Evolutionary conservation across 2,329 filamentous ascomycete genomes (phyloP).

Genomic region (Fusarium scirpi): DNA sequence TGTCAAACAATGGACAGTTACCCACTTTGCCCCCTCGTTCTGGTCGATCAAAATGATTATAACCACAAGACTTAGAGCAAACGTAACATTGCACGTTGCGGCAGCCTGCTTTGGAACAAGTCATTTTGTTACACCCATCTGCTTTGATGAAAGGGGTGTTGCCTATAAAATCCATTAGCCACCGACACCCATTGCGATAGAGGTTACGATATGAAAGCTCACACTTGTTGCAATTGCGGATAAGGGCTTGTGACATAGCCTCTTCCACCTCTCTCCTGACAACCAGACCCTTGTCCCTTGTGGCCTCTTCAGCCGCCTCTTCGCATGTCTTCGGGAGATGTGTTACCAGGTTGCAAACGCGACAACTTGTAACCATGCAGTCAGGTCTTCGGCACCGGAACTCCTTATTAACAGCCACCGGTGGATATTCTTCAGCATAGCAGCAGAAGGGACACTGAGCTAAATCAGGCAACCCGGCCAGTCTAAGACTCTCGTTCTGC

Average conservation of each 20-base stretch:
- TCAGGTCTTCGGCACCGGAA: slow-evolving; percentile 77
- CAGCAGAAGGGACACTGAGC: slow-evolving; percentile 85
- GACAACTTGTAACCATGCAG: slow-evolving; percentile 74
- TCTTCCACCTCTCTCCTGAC: slow-evolving; percentile 80
- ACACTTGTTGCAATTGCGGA: slow-evolving; percentile 79
- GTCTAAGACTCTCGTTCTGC: slow-evolving; percentile 75
- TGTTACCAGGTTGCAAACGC: slow-evolving; percentile 74
- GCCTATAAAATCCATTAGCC: slow-evolving; percentile 55
- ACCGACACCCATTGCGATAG: background rate
- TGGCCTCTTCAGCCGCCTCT: slow-evolving; percentile 72
- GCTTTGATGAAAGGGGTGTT: slow-evolving; percentile 83
- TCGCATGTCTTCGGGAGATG: slow-evolving; percentile 80
- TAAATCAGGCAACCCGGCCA: slow-evolving; percentile 77
- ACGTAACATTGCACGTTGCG: slow-evolving; percentile 73
- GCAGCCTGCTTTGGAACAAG: slow-evolving; percentile 69
- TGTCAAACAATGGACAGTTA: slow-evolving; percentile 77
- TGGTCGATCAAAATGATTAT: slow-evolving; percentile 76
- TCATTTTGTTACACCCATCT: slow-evolving; percentile 86
- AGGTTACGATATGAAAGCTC: slow-evolving; percentile 27
- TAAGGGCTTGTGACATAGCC: slow-evolving; percentile 83
- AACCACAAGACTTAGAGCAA: slow-evolving; percentile 75
- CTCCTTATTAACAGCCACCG: slow-evolving; percentile 75
- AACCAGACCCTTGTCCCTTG: slow-evolving; percentile 68
- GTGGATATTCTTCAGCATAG: slow-evolving; percentile 79
- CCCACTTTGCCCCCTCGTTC: slow-evolving; percentile 60